phyloP scores from a whole-genome alignment of 805 yeast genomes.

The Jamesozyma piceae region DNA sequence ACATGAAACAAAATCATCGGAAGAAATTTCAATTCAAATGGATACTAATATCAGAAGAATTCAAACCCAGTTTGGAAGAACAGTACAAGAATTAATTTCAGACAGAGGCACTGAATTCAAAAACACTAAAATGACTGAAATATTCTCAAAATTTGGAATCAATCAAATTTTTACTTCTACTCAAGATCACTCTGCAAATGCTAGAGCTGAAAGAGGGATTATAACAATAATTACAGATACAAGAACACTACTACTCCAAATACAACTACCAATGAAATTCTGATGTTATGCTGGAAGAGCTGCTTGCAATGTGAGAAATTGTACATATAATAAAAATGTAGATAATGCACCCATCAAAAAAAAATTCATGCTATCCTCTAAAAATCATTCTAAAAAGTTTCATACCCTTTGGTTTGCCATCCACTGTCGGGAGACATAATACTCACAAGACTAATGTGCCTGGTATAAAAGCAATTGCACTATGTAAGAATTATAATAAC shows the following conservation, averaged over 20 bases:
- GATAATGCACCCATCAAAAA: not conserved
- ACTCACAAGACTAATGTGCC: not conserved
- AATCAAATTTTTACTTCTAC: slow-evolving; percentile 1
- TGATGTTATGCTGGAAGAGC: slow-evolving; percentile 6
- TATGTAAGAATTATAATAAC: not conserved
- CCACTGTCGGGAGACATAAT: not conserved
- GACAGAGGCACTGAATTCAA: slow-evolving; percentile 9
- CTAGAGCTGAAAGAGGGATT: slow-evolving; percentile 6
- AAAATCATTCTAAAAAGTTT: slow-evolving; percentile 2
- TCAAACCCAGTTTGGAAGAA: slow-evolving; percentile 3
- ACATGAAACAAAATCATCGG: slow-evolving; percentile 1
- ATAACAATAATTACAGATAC: slow-evolving; percentile 2
- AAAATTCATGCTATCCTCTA: not conserved
- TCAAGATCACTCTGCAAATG: slow-evolving; percentile 8
- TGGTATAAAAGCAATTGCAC: not conserved
- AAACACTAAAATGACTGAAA: not conserved
- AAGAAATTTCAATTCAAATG: slow-evolving; percentile 1
- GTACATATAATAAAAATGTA: slow-evolving; percentile 1
- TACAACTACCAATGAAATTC: not conserved
- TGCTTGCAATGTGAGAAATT: slow-evolving; percentile 3
- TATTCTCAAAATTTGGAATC: slow-evolving; percentile 2
- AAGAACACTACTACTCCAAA: slow-evolving; percentile 2
- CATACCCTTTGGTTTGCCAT: slow-evolving; percentile 4
- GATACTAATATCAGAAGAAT: slow-evolving; percentile 1
- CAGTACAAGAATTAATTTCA: slow-evolving; percentile 3